Conservation (phyloP, 192 early-diverging fungal species). For the Pecoramyces ruminantium region DNA sequence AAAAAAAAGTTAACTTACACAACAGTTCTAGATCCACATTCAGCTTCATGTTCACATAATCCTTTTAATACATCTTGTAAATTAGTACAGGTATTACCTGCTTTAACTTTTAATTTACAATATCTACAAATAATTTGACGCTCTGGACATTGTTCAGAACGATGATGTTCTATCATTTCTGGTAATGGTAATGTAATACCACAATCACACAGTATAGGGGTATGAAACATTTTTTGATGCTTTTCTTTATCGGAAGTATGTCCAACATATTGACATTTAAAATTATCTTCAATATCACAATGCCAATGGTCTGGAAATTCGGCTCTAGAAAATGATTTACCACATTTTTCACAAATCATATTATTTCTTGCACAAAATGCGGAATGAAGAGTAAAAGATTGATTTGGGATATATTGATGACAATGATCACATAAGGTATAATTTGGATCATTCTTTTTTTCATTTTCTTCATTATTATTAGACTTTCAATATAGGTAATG, state of each 20-base stretch:
- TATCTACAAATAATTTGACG: constrained; percentile 66
- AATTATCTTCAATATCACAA: constrained; percentile 47
- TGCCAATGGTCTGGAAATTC: constrained; percentile 59
- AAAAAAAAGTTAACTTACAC: constrained; percentile 23
- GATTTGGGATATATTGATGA: constrained; percentile 37
- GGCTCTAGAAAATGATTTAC: constrained; percentile 43
- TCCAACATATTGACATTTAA: constrained; percentile 16
- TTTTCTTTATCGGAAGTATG: constrained; percentile 32
- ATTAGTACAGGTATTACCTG: constrained; percentile 29
- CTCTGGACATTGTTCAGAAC: constrained; percentile 45
- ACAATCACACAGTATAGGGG: constrained; percentile 41
- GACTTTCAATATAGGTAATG: too few species aligned
- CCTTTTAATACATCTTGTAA: constrained; percentile 42
- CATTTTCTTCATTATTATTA: background rate
- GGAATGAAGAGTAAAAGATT: constrained; percentile 46
- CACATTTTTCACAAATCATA: constrained; percentile 40
- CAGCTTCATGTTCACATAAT: constrained; percentile 56
- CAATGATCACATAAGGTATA: constrained; percentile 50
- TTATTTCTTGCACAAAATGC: constrained; percentile 73
- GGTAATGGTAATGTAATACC: constrained; percentile 12
- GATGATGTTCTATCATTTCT: constrained; percentile 41
- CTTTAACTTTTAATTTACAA: constrained; percentile 53
- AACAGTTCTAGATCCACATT: constrained; percentile 73
- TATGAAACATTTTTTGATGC: constrained; percentile 47
- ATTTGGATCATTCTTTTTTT: constrained; percentile 1